Base-by-base conservation (phyloP, 2,329 filamentous ascomycete species). In the Botryosphaeria dothidea region DNA sequence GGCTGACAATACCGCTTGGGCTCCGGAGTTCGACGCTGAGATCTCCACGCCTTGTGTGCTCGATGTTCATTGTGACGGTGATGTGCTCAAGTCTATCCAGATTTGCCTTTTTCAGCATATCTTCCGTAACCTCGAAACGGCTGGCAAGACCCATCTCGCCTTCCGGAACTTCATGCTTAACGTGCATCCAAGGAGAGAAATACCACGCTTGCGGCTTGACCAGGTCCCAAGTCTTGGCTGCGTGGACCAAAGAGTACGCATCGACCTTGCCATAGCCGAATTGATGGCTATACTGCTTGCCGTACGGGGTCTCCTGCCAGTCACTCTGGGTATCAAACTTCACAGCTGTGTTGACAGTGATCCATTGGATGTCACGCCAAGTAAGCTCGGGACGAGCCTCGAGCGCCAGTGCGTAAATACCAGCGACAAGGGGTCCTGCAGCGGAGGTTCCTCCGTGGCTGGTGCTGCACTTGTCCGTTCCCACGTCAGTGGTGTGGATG, bases 261-360 rank as follows among this genome's bases (percentile, higher is more conserved):
- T 99, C 95, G 43, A 98, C 86, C 80, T 97, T 98, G 74, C 95
- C 95, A 73, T 96, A 99, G 48, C 94, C 95, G 79, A 91, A 99
- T 52, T 92, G 92, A 76, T 99, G 95, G 74, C 93, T 97, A 81
- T 91, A 99, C 72, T 92, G 88, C 78, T 90, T 92, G 69, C 92
- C 94, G 67, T 92, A 89, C 3, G 86, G 83, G 0, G 93, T 96
- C 51, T 86, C 85, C 75, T 95, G 90, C 91, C 93, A 98, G 68
- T 92, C 90, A 38, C 86, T 88, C 19, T 92, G 87, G 34, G 88
- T 81, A 66, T 96, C 89, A 63, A 98, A 83, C 0, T 91, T 92
- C 29, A 95, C 85, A 0, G 94, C 93, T 0, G 92, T 95, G 72
- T 94, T 82, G 75, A 97, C 85, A 65, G 92, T 90, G 56, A 99